phyloP scores from a whole-genome alignment of 768 basidiomycete genomes.

The Trametes meyenii region DNA sequence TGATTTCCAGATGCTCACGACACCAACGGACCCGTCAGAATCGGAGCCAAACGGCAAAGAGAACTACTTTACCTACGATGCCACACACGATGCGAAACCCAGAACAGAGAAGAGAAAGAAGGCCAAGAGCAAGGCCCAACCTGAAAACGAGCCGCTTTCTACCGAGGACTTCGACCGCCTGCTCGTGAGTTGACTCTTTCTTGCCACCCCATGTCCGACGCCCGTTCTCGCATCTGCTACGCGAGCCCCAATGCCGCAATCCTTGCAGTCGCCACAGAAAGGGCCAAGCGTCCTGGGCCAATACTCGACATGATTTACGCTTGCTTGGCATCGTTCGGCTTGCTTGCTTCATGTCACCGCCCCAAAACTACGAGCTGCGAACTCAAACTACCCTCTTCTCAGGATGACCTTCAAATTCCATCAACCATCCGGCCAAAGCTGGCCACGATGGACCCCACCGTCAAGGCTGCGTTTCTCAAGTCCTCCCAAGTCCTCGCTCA shows the following conservation, averaged over 20 bases:
- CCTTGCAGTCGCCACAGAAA: constrained; percentile 18
- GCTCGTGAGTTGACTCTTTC: constrained; percentile 53
- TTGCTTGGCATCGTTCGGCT: neutral
- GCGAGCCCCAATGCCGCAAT: neutral
- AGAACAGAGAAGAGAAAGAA: constrained; percentile 47
- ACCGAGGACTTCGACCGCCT: constrained; percentile 80
- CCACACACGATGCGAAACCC: constrained; percentile 30
- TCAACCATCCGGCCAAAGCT: constrained; percentile 76
- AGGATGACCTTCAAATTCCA: constrained; percentile 93
- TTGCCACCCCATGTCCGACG: neutral
- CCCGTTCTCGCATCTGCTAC: neutral
- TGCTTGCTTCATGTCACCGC: neutral
- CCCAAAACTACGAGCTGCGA: neutral
- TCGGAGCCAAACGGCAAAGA: constrained; percentile 57
- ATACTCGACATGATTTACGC: neutral
- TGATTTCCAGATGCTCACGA: constrained; percentile 76
- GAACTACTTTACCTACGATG: constrained; percentile 53
- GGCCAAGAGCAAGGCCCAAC: constrained; percentile 45
- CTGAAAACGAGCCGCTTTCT: constrained; percentile 45
- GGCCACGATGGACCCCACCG: constrained; percentile 75
- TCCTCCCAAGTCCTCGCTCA: constrained; percentile 70
- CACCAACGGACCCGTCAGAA: constrained; percentile 43
- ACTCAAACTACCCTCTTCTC: constrained; percentile 6
- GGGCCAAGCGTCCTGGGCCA: neutral
- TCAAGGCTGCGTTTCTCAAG: constrained; percentile 92